Base-by-base conservation (phyloP, 805 yeast genomes). In the Pichia cabralensis region DNA sequence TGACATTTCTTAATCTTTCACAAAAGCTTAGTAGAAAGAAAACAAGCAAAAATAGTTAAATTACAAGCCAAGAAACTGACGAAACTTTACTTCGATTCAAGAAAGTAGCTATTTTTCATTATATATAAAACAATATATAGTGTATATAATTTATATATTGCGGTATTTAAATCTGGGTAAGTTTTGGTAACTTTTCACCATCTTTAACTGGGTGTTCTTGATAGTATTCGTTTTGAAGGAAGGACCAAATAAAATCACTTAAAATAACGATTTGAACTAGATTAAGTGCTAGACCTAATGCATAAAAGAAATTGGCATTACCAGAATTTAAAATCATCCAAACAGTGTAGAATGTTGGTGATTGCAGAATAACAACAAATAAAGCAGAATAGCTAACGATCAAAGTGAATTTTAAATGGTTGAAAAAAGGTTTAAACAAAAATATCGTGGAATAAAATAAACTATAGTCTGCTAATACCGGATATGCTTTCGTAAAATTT, bases 281-380 rank as follows among this genome's bases (percentile, higher is more conserved):
- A 0, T 82, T 77, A 56, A 85, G 80, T 3, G 80, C 82, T 39
- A 92, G 66, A 4, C 92, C 84, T 48, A 92, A 81, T 25, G 97
- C 96, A 61, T 89, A 92, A 62, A 86, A 92, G 63, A 92, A 92
- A 58, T 92, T 92, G 34, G 96, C 78, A 60, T 92, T 92, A 19
- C 98, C 99, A 22, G 92, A 84, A 11, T 96, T 96, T 38, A 84
- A 65, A 39, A 79, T 80, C 45, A 89, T 83, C 99, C 99, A 92
- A 40, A 92, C 70, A 55, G 85, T 85, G 61, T 86, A 86, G 54
- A 89, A 92, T 8, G 84, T 76, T 2, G 97, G 96, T 5, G 92
- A 74, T 31, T 92, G 65, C 2, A 82, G 63, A 16, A 81, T 36
- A 2, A 58, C 48, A 8, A 58, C 51, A 22, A 43, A 35, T 22